These are phyloP conservation scores for Beauveria brongniartii DNA, from an alignment of 2,329 filamentous ascomycete genomes.

Conservation along the genomic window DNA sequence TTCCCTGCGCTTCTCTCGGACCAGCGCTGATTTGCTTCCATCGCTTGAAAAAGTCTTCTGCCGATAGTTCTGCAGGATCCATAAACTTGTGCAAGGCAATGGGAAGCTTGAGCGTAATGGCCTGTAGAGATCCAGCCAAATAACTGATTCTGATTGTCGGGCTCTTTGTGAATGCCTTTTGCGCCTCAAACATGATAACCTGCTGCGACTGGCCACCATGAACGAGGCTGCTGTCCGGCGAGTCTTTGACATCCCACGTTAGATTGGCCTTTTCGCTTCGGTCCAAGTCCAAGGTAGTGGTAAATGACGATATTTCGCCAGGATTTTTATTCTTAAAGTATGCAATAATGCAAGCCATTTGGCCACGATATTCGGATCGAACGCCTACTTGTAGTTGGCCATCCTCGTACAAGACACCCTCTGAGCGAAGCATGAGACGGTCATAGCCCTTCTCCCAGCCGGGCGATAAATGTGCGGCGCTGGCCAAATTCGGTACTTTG, in stretches of 20 bases:
- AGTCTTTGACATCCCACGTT: slow-evolving; percentile 77
- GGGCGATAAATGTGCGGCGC: slow-evolving; percentile 83
- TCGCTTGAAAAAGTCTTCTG: slow-evolving; percentile 96
- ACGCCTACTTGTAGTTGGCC: slow-evolving; percentile 87
- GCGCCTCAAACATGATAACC: slow-evolving; percentile 89
- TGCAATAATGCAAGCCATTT: slow-evolving; percentile 88
- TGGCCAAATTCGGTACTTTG: slow-evolving; percentile 77
- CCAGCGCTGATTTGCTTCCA: slow-evolving; percentile 97
- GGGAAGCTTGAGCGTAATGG: slow-evolving; percentile 82
- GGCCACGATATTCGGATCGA: slow-evolving; percentile 88
- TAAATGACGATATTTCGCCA: slow-evolving; percentile 79
- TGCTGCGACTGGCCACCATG: slow-evolving; percentile 78
- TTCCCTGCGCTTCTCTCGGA: slow-evolving; percentile 78
- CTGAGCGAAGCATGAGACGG: slow-evolving; percentile 65
- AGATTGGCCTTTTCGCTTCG: slow-evolving; percentile 56
- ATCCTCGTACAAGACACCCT: slow-evolving; percentile 92
- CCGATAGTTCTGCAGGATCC: slow-evolving; percentile 77
- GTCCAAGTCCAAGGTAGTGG: slow-evolving; percentile 83
- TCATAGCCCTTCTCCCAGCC: slow-evolving; percentile 92
- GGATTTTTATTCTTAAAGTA: slow-evolving; percentile 96
- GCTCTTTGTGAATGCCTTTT: slow-evolving; percentile 69
- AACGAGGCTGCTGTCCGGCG: slow-evolving; percentile 74
- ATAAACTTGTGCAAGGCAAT: slow-evolving; percentile 92
- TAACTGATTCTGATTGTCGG: slow-evolving; percentile 94
- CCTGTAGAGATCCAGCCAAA: slow-evolving; percentile 86